These are phyloP conservation scores for Aspergillus homomorphus DNA, from an alignment of 495 filamentous ascomycete species.

Conservation along the genomic window DNA sequence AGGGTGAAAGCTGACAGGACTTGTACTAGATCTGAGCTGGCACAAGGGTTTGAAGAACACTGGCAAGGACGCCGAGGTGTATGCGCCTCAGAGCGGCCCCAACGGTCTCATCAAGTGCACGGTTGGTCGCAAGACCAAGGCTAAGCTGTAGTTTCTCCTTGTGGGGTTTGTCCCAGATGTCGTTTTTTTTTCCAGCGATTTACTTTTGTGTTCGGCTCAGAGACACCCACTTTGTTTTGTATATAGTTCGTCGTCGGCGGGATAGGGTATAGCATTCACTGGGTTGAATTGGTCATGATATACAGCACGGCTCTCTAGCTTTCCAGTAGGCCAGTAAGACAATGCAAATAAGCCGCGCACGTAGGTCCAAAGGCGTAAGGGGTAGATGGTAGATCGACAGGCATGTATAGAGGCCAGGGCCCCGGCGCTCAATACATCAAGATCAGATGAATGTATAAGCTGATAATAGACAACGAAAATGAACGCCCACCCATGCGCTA, in stretches of 20 bases:
- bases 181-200: background rate
- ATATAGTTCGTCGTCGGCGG: constrained; percentile 18
- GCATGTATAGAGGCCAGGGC: background rate
- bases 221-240: constrained; percentile 6
- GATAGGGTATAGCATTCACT: constrained; percentile 18
- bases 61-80: constrained; percentile 93
- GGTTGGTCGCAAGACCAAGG: constrained; percentile 60
- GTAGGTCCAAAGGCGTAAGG: background rate
- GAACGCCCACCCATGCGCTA: constrained; percentile 52
- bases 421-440: background rate
- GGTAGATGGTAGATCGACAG: background rate
- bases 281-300: constrained; percentile 3
- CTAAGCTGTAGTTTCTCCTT: constrained; percentile 36
- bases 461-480: background rate
- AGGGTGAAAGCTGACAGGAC: no score
- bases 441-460: background rate
- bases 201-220: background rate
- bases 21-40: constrained; percentile 94
- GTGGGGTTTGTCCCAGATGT: background rate
- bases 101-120: constrained; percentile 97
- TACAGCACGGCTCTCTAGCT: background rate
- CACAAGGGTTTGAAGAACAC: constrained; percentile 97
- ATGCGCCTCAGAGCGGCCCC: constrained; percentile 85
- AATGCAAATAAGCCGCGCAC: background rate
- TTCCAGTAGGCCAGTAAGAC: no score